Percentiles rank a stretch among this genome's conserved stretches.
phyloP scores from a whole-genome alignment of 202 grass and related monocot genomes.

The Brachypodium distachyon region DNA sequence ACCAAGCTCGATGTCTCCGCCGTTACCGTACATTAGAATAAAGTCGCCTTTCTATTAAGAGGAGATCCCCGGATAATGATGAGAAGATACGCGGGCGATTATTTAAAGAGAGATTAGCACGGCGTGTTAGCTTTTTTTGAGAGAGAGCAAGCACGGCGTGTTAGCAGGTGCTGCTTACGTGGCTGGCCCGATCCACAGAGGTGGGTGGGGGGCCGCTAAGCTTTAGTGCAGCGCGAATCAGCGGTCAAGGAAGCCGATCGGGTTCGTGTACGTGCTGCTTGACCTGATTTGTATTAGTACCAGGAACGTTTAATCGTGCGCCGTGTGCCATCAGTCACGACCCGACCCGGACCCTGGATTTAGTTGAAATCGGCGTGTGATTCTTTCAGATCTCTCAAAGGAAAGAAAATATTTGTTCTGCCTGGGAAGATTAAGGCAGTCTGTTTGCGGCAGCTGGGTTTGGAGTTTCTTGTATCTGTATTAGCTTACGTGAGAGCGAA shows the following conservation, averaged over 20 bases:
- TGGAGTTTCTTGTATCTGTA: too few species aligned
- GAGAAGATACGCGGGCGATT: too few species aligned
- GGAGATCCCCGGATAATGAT: not conserved
- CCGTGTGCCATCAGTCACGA: conserved; percentile 1
- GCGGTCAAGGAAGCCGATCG: not conserved
- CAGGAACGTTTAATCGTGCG: not conserved
- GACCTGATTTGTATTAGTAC: not conserved
- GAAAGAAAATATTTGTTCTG: not conserved
- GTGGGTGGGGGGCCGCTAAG: not conserved
- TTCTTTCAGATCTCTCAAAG: not conserved
- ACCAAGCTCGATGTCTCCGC: not conserved
- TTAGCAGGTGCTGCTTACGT: too few species aligned
- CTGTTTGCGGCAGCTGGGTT: too few species aligned
- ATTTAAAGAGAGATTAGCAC: too few species aligned
- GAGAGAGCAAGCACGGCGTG: too few species aligned
- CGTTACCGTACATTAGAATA: not conserved
- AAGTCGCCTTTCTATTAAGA: not conserved
- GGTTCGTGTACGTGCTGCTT: not conserved
- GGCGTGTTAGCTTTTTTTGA: too few species aligned
- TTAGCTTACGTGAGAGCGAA: too few species aligned
- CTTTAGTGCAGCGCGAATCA: not conserved
- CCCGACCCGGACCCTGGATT: too few species aligned
- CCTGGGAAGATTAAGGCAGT: too few species aligned
- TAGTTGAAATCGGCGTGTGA: too few species aligned
- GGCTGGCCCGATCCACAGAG: not conserved